Percentiles rank a stretch among this genome's conserved stretches.
These are phyloP conservation scores for Trifolium repens DNA, from an alignment of 306 rosid species.

Conservation along the genomic window DNA sequence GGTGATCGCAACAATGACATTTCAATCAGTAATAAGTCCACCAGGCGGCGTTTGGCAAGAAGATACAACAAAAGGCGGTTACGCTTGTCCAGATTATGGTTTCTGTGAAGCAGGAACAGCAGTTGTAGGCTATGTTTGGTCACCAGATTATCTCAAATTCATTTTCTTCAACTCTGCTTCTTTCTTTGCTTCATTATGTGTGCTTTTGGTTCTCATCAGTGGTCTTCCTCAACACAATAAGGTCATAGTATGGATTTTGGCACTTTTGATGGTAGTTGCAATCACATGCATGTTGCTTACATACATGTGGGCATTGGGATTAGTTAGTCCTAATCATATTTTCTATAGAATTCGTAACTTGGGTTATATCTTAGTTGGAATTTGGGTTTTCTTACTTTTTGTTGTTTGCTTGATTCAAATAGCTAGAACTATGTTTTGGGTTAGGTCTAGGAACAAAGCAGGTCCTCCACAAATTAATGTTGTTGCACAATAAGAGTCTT, in stretches of 20 bases:
- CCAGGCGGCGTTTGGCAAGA: slow-evolving; percentile 8
- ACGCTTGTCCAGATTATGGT: neutral
- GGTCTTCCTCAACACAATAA: slow-evolving; percentile 44
- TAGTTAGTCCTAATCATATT: slow-evolving; percentile 39
- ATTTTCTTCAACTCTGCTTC: slow-evolving; percentile 35
- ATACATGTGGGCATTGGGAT: slow-evolving; percentile 29
- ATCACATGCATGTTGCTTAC: slow-evolving; percentile 37
- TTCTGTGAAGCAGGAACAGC: slow-evolving; percentile 49
- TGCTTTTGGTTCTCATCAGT: slow-evolving; percentile 41
- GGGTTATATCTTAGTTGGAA: neutral
- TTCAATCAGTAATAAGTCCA: slow-evolving; percentile 34
- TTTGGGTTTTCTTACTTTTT: slow-evolving; percentile 6
- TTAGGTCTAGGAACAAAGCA: neutral
- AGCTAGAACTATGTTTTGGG: slow-evolving; percentile 38
- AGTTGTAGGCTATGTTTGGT: slow-evolving; percentile 23
- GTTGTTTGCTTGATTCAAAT: slow-evolving; percentile 14
- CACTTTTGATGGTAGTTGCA: slow-evolving; percentile 32
- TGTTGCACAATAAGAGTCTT: no score
- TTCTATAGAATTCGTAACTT: neutral
- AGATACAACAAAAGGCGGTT: neutral
- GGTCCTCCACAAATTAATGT: neutral
- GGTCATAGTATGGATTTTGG: slow-evolving; percentile 36
- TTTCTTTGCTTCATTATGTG: slow-evolving; percentile 45
- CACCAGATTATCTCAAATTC: slow-evolving; percentile 5
- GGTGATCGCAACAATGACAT: slow-evolving; percentile 50